Evolutionary conservation across 192 early-diverging fungal genomes (phyloP), one percentile per base, ranked within the genome.

Genomic region (Gamsiella multidivaricata): DNA sequence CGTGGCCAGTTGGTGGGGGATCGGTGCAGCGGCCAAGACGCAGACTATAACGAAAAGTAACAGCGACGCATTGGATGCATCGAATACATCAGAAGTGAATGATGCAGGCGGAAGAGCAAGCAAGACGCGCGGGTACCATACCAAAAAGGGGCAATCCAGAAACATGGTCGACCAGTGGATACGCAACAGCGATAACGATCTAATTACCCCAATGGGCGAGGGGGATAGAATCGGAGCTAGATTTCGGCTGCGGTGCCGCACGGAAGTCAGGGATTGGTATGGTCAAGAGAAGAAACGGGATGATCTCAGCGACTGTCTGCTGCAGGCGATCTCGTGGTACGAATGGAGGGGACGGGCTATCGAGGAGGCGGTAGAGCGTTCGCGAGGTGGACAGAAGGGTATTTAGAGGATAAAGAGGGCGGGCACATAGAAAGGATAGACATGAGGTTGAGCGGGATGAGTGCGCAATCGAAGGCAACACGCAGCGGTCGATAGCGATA

Each of bases 241-340:
- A 17, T 32, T 59, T 11, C 56, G 31, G 12, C 58, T 61, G 7
- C 29, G 50, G 11, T 80, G 71, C 26, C 31, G 41, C 33, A 28
- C 71, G 0, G 46, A 57, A 1, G 36, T 79, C 23, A 69, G 54
- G 23, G 22, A 65, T 9, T 68, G 51, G 60, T 87, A 73, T 43
- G 39, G 25, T 10, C 45, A 34, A 17, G 83, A 80, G 31, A 71
- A 74, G 46, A 87, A 87, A 26, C 67, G 80, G 3, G 85, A 87
- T 37, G 85, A 87, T 56, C 37, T 87, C 8, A 81, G 85, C 49
- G 85, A 87, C 45, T 72, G 82, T 28, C 36, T 87, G 14, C 14
- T 84, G 56, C 85, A 87, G 33, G 85, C 81, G 17, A 33, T 84
- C 6, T 64, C 85, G 9, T 87, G 85, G 83, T 72, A 67, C 53